phyloP scores from a whole-genome alignment of 768 basidiomycete species.

The Crucibulum laeve region DNA sequence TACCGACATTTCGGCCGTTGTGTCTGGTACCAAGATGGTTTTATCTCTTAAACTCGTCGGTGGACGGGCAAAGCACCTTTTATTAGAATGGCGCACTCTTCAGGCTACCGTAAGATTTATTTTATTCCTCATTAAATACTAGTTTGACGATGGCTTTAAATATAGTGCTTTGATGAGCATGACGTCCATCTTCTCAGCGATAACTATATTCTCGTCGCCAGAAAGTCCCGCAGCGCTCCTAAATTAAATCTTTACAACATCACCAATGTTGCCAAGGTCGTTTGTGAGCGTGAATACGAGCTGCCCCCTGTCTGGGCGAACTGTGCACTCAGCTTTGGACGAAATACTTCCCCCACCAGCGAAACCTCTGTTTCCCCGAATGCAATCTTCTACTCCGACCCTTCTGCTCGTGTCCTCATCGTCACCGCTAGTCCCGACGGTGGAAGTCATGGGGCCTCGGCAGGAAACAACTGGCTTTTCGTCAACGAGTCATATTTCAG shows the following conservation, averaged over 20 bases:
- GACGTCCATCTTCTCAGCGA: constrained; percentile 43
- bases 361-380: constrained; percentile 30
- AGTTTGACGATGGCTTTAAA: constrained; percentile 3
- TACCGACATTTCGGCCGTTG: constrained; percentile 26
- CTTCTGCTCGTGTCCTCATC: constrained; percentile 43
- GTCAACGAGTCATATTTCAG: constrained; percentile 51
- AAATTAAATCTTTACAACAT: constrained; percentile 44
- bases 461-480: constrained; percentile 39
- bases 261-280: constrained; percentile 33
- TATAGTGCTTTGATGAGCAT: constrained; percentile 48
- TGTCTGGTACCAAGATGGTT: constrained; percentile 40
- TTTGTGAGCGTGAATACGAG: constrained; percentile 48
- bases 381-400: constrained; percentile 56
- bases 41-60: constrained; percentile 36
- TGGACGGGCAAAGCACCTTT: constrained; percentile 37
- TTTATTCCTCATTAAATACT: constrained; percentile 2
- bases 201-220: constrained; percentile 37
- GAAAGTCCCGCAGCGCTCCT: constrained; percentile 29
- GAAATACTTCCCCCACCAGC: constrained; percentile 38
- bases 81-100: constrained; percentile 47
- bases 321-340: constrained; percentile 41
- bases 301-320: constrained; percentile 49
- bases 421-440: constrained; percentile 37
- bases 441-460: constrained; percentile 22
- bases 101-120: constrained; percentile 34